Base-by-base conservation (phyloP, 2,329 filamentous ascomycete genomes). In the Coniochaeta hoffmannii region DNA sequence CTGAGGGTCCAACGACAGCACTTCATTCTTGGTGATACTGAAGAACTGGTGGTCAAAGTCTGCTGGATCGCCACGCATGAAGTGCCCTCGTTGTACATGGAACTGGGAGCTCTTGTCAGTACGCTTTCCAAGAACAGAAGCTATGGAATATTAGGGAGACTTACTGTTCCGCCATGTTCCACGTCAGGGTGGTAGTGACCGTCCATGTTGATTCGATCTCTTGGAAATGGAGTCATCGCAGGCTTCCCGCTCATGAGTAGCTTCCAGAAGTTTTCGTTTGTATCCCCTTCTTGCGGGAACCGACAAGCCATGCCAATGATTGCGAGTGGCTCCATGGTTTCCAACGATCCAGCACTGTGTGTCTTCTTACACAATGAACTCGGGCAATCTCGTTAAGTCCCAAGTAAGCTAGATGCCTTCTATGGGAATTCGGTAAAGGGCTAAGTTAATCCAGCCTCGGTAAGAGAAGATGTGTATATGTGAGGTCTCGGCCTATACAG, bases 291-390 rank as follows among this genome's bases (percentile, higher is more conserved):
- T 8, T 70, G 69, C 0, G 71, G 68, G n/a, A 73, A 70, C 19
- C 70, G 66, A 56, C 70, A 71, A 12, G 64, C 67, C 10, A 64
- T 65, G 44, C 72, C 72, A 41, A 74, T 59, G 17, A 74, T 65
- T 19, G 71, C 73, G 46, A 75, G 71, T 31, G 68, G 64, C 35
- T 44, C 38, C 38, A 44, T 44, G 19, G 19, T 44, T 12, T 24
- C 19, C 3, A 17, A 19, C 19, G n/a, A 5, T 17, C 35, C 35
- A 36, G 35, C 5, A 19, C n/a, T 36, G n/a, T n/a, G n/a, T n/a
- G n/a, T n/a, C n/a, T n/a, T n/a, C n/a, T n/a, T n/a, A n/a, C n/a
- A n/a, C n/a, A n/a, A n/a, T n/a, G n/a, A n/a, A n/a, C n/a, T n/a
- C n/a, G n/a, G n/a, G n/a, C n/a, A n/a, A n/a, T n/a, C n/a, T n/a